Evolutionary conservation across 768 basidiomycete genomes (phyloP).

Genomic region (Auricularia sp.): DNA sequence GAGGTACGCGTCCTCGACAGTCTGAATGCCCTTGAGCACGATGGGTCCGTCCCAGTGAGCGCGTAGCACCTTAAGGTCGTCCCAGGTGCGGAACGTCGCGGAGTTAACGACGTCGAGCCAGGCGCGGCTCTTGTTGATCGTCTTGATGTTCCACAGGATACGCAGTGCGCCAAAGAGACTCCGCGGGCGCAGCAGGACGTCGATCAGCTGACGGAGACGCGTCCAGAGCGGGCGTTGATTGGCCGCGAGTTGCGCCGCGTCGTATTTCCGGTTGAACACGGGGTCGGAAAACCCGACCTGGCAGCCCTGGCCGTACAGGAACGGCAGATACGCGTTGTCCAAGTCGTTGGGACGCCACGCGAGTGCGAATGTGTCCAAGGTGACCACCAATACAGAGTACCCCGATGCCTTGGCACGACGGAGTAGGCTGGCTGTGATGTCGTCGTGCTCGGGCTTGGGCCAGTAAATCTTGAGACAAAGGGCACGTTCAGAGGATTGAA

Average conservation of each 20-base stretch:
- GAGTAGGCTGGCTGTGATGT: conserved; percentile 55
- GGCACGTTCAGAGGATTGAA: too few relatives aligned
- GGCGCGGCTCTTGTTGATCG: not conserved
- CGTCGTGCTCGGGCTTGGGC: conserved; percentile 41
- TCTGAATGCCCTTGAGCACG: conserved; percentile 70
- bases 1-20: conserved; percentile 57
- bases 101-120: conserved; percentile 30
- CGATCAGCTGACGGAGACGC: not conserved
- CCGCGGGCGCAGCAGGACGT: not conserved
- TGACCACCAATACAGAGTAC: conserved; percentile 62
- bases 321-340: conserved; percentile 49
- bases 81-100: conserved; percentile 57
- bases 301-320: conserved; percentile 47
- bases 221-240: not conserved
- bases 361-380: conserved; percentile 61
- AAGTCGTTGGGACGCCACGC: conserved; percentile 77
- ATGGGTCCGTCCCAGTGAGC: conserved; percentile 72
- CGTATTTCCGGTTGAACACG: conserved; percentile 38
- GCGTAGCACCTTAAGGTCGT: conserved; percentile 56
- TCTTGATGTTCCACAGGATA: not conserved
- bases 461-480: not conserved
- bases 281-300: conserved; percentile 69
- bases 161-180: not conserved
- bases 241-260: not conserved
- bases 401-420: conserved; percentile 54